Evolutionary conservation across 306 rosid genomes (phyloP).

Genomic region (Inga leiocalycina): DNA sequence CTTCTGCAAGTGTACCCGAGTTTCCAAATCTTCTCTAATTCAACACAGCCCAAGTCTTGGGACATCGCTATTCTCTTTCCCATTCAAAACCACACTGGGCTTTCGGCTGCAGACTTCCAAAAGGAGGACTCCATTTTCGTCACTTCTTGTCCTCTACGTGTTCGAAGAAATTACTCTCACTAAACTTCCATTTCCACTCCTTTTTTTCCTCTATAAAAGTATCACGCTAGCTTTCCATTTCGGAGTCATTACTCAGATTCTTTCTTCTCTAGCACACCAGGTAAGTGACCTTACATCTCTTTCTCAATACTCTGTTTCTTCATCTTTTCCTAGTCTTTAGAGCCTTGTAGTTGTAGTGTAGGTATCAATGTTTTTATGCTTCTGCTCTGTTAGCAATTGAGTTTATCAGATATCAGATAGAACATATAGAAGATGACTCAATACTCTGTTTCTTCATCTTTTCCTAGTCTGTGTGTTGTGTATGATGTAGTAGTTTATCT

Average conservation of each 20-base stretch:
- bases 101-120: slow-evolving; percentile 16
- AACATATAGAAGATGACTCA: background rate
- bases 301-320: background rate
- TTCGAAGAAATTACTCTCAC: slow-evolving; percentile 27
- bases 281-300: slow-evolving; percentile 24
- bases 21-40: slow-evolving; percentile 1
- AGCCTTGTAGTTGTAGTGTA: background rate
- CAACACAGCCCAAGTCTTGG: slow-evolving; percentile 26
- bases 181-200: slow-evolving; percentile 13
- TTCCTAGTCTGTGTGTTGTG: background rate
- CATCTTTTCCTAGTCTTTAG: background rate
- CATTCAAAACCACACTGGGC: slow-evolving; percentile 34
- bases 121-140: slow-evolving; percentile 25
- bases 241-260: slow-evolving; percentile 2
- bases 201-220: slow-evolving; percentile 20
- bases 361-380: background rate
- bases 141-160: slow-evolving; percentile 13
- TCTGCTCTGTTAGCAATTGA: background rate
- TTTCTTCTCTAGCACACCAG: slow-evolving; percentile 7
- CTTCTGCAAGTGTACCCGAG: background rate
- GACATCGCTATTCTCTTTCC: slow-evolving; percentile 28
- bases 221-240: background rate
- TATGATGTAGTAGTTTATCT: background rate
- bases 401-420: background rate
- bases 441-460: no score